Conservation (phyloP, 73 alveolate genomes). For the Paramecium tetraurelia region DNA sequence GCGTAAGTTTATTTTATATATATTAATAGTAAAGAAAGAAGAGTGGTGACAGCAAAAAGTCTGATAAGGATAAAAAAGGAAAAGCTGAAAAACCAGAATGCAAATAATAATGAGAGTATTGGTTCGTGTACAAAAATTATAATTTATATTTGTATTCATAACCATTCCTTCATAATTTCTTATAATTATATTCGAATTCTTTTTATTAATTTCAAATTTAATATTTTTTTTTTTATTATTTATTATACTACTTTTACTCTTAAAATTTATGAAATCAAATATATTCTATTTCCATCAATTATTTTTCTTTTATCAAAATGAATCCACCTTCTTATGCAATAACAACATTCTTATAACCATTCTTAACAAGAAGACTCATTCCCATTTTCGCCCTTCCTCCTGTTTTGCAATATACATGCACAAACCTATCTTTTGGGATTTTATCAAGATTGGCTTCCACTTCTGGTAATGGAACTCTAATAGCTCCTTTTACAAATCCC, state of each 20-base stretch:
- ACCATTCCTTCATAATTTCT: too few relatives aligned
- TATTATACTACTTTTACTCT: too few relatives aligned
- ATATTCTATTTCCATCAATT: neutral
- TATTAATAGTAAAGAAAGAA: constrained; percentile 6
- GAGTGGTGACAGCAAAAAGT: constrained; percentile 40
- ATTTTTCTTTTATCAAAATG: neutral
- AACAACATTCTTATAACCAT: neutral
- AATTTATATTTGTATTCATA: neutral
- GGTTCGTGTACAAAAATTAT: neutral
- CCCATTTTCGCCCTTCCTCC: constrained; percentile 54
- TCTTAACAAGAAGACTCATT: constrained; percentile 5
- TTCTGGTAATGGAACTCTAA: constrained; percentile 48
- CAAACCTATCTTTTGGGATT: constrained; percentile 42
- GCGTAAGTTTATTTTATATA: neutral
- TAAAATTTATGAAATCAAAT: neutral
- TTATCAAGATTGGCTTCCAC: neutral
- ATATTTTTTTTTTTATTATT: too few relatives aligned
- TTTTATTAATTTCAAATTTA: too few relatives aligned
- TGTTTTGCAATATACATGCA: constrained; percentile 53
- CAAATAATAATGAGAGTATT: constrained; percentile 42
- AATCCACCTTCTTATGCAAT: constrained; percentile 32
- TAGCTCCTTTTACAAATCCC: constrained; percentile 50
- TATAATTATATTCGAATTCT: too few relatives aligned
- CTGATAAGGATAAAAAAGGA: constrained; percentile 1
- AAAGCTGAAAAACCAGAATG: neutral